Conservation (phyloP, 2,329 filamentous ascomycete species). For the Calonectria ilicicola region DNA sequence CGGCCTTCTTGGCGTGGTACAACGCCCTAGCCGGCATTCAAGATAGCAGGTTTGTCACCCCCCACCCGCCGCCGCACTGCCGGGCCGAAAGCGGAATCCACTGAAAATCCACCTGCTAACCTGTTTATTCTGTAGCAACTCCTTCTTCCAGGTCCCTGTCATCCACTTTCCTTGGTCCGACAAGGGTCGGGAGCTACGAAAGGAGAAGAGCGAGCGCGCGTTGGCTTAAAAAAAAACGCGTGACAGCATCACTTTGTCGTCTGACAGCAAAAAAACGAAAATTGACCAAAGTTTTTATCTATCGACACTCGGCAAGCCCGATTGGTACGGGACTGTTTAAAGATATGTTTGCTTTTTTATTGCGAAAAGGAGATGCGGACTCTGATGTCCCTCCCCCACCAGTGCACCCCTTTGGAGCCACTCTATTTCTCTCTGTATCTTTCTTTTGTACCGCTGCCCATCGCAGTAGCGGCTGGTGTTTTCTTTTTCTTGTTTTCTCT, state of each 20-base stretch:
- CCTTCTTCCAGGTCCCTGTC: constrained; percentile 92
- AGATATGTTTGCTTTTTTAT: neutral
- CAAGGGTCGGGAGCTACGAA: constrained; percentile 73
- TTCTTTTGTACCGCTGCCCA: constrained; percentile 10
- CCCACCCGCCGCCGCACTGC: constrained; percentile 9
- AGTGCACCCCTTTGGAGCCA: neutral
- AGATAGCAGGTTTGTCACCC: constrained; percentile 69
- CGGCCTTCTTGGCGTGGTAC: constrained; percentile 89
- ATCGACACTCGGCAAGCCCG: constrained; percentile 16
- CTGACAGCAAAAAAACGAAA: constrained; percentile 19
- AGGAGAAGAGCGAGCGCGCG: constrained; percentile 53
- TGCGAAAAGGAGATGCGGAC: neutral
- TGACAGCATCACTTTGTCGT: constrained; percentile 23
- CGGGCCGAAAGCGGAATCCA: neutral
- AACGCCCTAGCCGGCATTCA: constrained; percentile 86
- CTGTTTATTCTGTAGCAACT: constrained; percentile 67
- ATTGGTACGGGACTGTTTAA: constrained; percentile 8
- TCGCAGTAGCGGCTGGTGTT: constrained; percentile 14
- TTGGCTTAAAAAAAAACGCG: constrained; percentile 34
- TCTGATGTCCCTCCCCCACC: neutral
- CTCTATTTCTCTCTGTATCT: constrained; percentile 15
- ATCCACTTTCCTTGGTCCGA: constrained; percentile 96
- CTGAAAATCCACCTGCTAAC: constrained; percentile 47
- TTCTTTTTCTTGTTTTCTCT: neutral
- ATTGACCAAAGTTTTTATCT: neutral